Evolutionary conservation across 108 stramenopile species (phyloP).

Genomic region (Fragilaria crotonensis): DNA sequence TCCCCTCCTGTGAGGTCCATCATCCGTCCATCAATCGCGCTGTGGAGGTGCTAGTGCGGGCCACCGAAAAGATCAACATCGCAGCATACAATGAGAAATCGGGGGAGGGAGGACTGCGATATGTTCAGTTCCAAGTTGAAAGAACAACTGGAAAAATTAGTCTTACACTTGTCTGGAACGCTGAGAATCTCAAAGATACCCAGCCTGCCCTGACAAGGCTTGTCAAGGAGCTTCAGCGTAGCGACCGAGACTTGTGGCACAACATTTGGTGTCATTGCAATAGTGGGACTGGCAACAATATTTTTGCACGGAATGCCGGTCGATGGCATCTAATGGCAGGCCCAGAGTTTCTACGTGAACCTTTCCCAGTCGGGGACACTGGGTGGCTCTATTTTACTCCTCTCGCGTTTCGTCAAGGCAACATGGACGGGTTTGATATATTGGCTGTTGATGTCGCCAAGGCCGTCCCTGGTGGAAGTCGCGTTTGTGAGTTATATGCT

Average conservation of each 20-base stretch:
- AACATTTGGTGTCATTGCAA: slow-evolving; percentile 87
- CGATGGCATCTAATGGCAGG: slow-evolving; percentile 70
- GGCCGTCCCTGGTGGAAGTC: slow-evolving; percentile 54
- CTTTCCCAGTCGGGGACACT: slow-evolving; percentile 40
- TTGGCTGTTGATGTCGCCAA: slow-evolving; percentile 76
- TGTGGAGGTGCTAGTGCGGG: slow-evolving; percentile 38
- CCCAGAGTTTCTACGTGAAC: slow-evolving; percentile 70
- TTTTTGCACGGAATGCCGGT: slow-evolving; percentile 49
- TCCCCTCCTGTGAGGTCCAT: slow-evolving; percentile 90
- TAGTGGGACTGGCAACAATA: slow-evolving; percentile 54
- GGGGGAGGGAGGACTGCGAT: slow-evolving; percentile 56
- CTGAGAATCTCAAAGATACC: slow-evolving; percentile 51
- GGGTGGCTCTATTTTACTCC: slow-evolving; percentile 84
- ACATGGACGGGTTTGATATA: slow-evolving; percentile 84
- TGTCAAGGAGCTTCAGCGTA: slow-evolving; percentile 51
- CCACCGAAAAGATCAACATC: slow-evolving; percentile 54
- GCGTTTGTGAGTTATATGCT: slow-evolving; percentile 89
- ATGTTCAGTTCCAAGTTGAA: slow-evolving; percentile 81
- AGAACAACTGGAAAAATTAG: slow-evolving; percentile 66
- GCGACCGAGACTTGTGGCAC: slow-evolving; percentile 59
- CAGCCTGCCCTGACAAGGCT: slow-evolving; percentile 63
- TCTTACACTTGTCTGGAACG: slow-evolving; percentile 88
- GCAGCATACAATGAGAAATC: slow-evolving; percentile 52
- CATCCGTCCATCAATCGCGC: slow-evolving; percentile 90
- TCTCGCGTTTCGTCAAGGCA: slow-evolving; percentile 90